phyloP scores from a whole-genome alignment of 2,329 filamentous ascomycete species.

The Diaporthe helianthi region DNA sequence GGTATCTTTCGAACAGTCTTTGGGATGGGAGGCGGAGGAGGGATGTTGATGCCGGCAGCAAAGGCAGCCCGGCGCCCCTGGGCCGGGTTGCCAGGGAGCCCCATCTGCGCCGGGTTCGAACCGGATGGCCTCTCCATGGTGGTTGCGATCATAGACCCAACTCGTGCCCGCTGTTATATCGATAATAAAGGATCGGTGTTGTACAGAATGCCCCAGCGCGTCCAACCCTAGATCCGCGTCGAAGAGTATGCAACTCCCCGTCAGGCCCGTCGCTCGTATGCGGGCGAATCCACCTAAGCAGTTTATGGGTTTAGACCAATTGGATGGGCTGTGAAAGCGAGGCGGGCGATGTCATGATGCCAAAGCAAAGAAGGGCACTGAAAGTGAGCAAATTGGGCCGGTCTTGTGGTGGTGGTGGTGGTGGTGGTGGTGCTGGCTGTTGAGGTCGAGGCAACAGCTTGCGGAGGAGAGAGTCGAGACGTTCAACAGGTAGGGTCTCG shows the following conservation, averaged over 20 bases:
- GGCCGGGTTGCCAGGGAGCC: slow-evolving; percentile 47
- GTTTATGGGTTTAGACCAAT: slow-evolving; percentile 30
- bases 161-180: slow-evolving; percentile 10
- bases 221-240: slow-evolving; percentile 16
- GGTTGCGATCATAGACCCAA: slow-evolving; percentile 31
- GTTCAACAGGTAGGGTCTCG: slow-evolving; percentile 4
- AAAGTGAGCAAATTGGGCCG: not conserved
- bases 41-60: slow-evolving; percentile 45
- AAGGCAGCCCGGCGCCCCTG: slow-evolving; percentile 43
- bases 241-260: not conserved
- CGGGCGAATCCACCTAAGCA: slow-evolving; percentile 11
- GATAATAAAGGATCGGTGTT: not conserved
- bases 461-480: slow-evolving; percentile 17
- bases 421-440: slow-evolving; percentile 2
- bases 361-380: slow-evolving; percentile 27
- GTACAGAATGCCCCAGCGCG: slow-evolving; percentile 17
- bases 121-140: slow-evolving; percentile 39
- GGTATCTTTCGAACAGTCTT: slow-evolving; percentile 53
- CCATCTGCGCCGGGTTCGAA: slow-evolving; percentile 37
- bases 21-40: slow-evolving; percentile 55
- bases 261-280: not conserved
- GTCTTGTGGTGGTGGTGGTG: not conserved
- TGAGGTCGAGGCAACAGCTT: not conserved
- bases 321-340: slow-evolving; percentile 20
- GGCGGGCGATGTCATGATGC: slow-evolving; percentile 32